Evolutionary conservation across 78 protist genomes (phyloP).

Genomic region (slime mould (Dictyostelium discoideum)): dicty_2.7 NC_007091.3:3978501-3979000

Average conservation of each 20-base stretch:
- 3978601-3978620: conserved; percentile 17
- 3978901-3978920: neutral
- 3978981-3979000: conserved; percentile 28
- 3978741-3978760: neutral
- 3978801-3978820: too few relatives aligned
- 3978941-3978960: neutral
- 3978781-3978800: neutral
- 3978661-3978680: conserved; percentile 91
- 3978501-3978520: conserved; percentile 95
- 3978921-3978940: neutral
- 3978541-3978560: conserved; percentile 86
- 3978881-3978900: conserved; percentile 13
- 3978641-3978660: conserved; percentile 50
- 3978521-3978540: conserved; percentile 99
- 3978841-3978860: neutral
- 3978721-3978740: neutral
- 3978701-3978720: conserved; percentile 82
- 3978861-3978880: neutral
- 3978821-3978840: neutral
- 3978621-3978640: conserved; percentile 16
- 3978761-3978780: neutral
- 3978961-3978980: conserved; percentile 41
- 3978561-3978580: conserved; percentile 85
- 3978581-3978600: conserved; percentile 79
- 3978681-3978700: conserved; percentile 87